Base-by-base conservation (phyloP, 192 early-diverging fungal genomes). In the Chytriomyces hyalinus region DNA sequence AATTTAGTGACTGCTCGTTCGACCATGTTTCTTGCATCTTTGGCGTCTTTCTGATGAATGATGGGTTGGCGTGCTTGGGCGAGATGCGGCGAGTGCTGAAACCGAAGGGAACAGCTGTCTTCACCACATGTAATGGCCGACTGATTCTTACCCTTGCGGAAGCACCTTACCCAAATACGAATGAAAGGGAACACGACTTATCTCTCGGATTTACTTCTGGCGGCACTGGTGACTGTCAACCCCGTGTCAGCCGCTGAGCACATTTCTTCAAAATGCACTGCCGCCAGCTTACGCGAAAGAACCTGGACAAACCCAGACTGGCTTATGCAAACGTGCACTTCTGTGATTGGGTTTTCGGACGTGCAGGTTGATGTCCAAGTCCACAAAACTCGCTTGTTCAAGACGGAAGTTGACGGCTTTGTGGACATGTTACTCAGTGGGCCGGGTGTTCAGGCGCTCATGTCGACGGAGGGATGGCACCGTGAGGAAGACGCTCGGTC, bases 21-120 rank as follows among this genome's bases (percentile, higher is more conserved):
- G 74, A 76, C 45, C 22, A 49, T 67, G 61, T 53, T 0, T 63
- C 63, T 15, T 26, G 28, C 49, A 20, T 76, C 9, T 76, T 76
- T 67, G 74, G 74, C 10, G 22, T 76, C 36, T 76, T 76, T 36
- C 48, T 76, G 48, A 76, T 76, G 74, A 28, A 49, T 26, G 65
- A 76, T 43, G 65, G 74, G 6, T 6, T 67, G n/a, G 9, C 66
- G 45, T 76, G 74, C 49, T 20, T 76, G 5, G 4, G 59, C 6
- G 74, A 76, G 44, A 76, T 76, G 20, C 50, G 67, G 24, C 74
- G 74, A 15, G 74, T 76, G 8, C 64, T 76, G 13, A 64, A 50
- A 44, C 74, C 74, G 10, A 36, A 50, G 10, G 74, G 74, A 57
- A 65, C 11, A 8, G 48, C 47, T 8, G 74, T 76, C 26, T 65